Evolutionary conservation across 2,329 filamentous ascomycete species (phyloP), one percentile per base, ranked within the genome.

Genomic region (Paecilomyces sp.): DNA sequence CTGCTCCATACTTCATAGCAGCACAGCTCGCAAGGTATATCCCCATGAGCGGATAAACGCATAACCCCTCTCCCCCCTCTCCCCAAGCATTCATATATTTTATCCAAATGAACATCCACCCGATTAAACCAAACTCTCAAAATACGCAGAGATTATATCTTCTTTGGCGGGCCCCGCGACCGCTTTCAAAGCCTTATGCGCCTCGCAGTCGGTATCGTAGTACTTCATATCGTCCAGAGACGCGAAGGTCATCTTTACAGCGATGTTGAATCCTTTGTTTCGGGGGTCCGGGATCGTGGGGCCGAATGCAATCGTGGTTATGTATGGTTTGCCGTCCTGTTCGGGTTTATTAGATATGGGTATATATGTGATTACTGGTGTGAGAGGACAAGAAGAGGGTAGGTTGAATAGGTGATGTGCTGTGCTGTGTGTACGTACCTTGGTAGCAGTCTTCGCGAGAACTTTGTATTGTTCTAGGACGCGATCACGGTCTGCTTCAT

Each of bases 271-370:
- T 52, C 87, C 88, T 71, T 88, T 83, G 64, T 79, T 81, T 31
- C 87, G 83, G 18, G 82, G 76, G 66, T 89, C 85, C 8, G 81
- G 77, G 62, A 84, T 75, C 8, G 82, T 79, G 24, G 76, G 72
- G 33, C 83, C 83, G 13, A 83, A 85, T n/a, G 73, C 77, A 63
- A 84, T 77, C 60, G 80, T 79, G 53, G 85, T 73, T 64, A 91
- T 88, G 72, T 91, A 91, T 1, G 85, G 85, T 70, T 88, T 85
- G 62, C 86, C 88, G 66, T 89, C 82, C 88, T 91, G 6, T 6
- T 28, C 25, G 6, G 25, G 25, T 28, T 28, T 28, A 28, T 28
- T 28, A 28, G 25, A 4, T 28, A 28, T 28, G 25, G 3, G 25
- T 6, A 6, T 28, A 28, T 6, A 28, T 28, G 25, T 28, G 25